phyloP scores from a whole-genome alignment of 805 yeast species.

The Sporopachydermia lactativora region DNA sequence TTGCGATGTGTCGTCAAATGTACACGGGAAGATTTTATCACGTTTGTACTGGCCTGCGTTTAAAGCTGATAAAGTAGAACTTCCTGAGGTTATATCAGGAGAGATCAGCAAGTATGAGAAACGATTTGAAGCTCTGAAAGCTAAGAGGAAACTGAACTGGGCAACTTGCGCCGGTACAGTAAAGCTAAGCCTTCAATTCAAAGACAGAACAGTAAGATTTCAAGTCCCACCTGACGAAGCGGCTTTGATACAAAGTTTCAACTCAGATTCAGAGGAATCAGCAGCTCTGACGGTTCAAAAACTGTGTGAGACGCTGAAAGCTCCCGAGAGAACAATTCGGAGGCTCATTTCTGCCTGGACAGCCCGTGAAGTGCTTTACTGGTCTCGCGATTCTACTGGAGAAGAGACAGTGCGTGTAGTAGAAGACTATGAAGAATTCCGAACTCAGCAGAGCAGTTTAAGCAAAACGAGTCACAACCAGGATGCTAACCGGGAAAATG shows the following conservation, averaged over 20 bases:
- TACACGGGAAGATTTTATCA: slow-evolving; percentile 55
- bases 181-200: slow-evolving; percentile 41
- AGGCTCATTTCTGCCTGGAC: slow-evolving; percentile 49
- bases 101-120: slow-evolving; percentile 24
- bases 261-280: slow-evolving; percentile 14
- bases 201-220: slow-evolving; percentile 26
- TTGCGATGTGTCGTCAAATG: slow-evolving; percentile 12
- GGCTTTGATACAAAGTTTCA: slow-evolving; percentile 39
- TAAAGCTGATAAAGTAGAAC: slow-evolving; percentile 26
- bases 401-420: slow-evolving; percentile 22
- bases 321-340: slow-evolving; percentile 28
- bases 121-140: slow-evolving; percentile 29
- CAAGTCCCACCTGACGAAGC: slow-evolving; percentile 62
- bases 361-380: slow-evolving; percentile 35
- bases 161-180: slow-evolving; percentile 50
- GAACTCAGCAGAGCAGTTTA: background rate
- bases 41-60: slow-evolving; percentile 68
- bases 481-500: slow-evolving; percentile 7
- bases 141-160: slow-evolving; percentile 44
- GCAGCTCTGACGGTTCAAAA: background rate
- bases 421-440: slow-evolving; percentile 1
- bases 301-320: slow-evolving; percentile 20
- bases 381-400: slow-evolving; percentile 26
- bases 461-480: background rate
- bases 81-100: slow-evolving; percentile 33